Conservation (phyloP, 1,284 basidiomycete genomes). For the Ustilago bromivora region DNA sequence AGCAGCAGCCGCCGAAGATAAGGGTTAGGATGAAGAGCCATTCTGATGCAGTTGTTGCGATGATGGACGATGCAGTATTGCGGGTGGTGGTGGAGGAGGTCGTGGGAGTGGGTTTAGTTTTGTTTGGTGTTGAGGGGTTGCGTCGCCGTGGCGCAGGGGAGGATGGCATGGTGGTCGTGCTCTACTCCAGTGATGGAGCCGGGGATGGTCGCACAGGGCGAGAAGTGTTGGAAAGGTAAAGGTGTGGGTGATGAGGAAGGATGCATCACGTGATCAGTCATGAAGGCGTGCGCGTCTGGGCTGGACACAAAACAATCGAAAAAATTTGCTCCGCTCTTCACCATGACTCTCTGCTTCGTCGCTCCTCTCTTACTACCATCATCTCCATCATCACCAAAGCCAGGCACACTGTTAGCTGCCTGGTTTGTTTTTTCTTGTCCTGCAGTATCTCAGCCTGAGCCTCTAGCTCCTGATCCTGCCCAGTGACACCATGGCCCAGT, state of each 20-base stretch:
- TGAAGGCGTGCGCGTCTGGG: neutral
- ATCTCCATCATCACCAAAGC: too few relatives aligned
- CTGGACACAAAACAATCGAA: too few relatives aligned
- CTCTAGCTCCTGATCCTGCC: too few relatives aligned
- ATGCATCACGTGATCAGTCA: neutral
- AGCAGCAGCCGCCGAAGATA: slow-evolving; percentile 69
- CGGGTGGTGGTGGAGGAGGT: neutral
- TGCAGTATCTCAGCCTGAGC: too few relatives aligned
- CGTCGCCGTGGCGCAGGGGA: neutral
- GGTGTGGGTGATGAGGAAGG: neutral
- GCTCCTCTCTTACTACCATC: too few relatives aligned
- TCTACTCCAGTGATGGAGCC: neutral
- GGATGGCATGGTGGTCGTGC: slow-evolving; percentile 10
- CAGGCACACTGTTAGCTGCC: too few relatives aligned
- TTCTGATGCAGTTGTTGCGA: slow-evolving; percentile 36
- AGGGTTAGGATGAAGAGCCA: slow-evolving; percentile 62
- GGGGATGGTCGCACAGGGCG: neutral
- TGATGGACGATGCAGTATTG: slow-evolving; percentile 13
- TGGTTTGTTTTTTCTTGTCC: too few relatives aligned
- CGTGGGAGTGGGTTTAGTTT: slow-evolving; percentile 2
- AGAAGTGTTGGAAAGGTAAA: too few relatives aligned
- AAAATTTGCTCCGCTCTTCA: neutral
- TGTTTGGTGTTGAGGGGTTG: neutral
- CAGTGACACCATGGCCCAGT: too few relatives aligned
- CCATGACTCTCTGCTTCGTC: slow-evolving; percentile 6